phyloP scores from a whole-genome alignment of 1,139 yeast species.

The Hanseniaspora sp. region DNA sequence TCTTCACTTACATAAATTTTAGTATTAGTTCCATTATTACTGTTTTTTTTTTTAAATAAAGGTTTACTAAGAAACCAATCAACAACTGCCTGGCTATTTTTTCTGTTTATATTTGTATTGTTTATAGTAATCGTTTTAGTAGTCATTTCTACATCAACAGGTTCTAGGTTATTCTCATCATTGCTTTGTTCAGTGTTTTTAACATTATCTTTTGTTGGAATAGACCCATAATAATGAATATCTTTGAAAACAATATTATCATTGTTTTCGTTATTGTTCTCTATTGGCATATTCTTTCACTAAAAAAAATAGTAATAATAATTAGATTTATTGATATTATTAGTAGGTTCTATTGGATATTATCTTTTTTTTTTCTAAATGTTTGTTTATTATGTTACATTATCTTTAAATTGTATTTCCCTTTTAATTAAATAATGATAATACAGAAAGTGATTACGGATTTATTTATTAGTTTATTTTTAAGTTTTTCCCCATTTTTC shows the following conservation, averaged over 20 bases:
- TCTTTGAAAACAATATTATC: background rate
- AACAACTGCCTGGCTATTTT: background rate
- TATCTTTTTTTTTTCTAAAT: no score
- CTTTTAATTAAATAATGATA: no score
- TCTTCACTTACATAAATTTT: background rate
- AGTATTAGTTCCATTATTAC: background rate
- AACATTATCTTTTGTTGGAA: background rate
- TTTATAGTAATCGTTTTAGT: background rate
- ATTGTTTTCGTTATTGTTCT: background rate
- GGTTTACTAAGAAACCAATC: background rate
- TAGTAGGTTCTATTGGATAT: no score
- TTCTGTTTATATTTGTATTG: background rate
- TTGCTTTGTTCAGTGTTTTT: background rate
- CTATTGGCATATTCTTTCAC: background rate
- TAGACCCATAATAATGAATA: background rate
- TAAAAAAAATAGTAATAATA: no score
- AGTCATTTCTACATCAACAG: background rate
- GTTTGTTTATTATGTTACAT: no score
- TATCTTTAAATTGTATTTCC: no score
- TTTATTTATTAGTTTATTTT: no score
- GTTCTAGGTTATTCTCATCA: background rate
- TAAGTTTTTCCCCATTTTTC: no score
- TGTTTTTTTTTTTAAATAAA: background rate
- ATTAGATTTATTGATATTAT: no score
- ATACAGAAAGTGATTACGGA: no score